Evolutionary conservation across 2,329 filamentous ascomycete genomes (phyloP).

Genomic region (Ophiobolus disseminans): DNA sequence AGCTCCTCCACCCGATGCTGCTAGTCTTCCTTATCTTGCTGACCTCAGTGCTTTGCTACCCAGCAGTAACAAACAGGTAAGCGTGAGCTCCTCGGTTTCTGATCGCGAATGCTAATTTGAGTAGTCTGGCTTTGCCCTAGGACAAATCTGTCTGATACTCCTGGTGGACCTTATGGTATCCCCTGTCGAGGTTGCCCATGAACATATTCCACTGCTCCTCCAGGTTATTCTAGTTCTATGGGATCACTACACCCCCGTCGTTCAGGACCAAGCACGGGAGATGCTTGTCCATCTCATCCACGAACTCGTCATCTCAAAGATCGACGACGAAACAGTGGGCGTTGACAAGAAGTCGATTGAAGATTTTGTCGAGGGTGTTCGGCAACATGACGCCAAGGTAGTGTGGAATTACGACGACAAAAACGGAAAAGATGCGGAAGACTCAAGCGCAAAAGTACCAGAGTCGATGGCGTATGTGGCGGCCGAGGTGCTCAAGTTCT

Average conservation of each 20-base stretch:
- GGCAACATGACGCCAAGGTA: constrained; percentile 81
- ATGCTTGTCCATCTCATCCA: constrained; percentile 98
- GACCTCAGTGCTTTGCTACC: constrained; percentile 50
- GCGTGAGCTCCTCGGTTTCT: constrained; percentile 1
- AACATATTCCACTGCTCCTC: constrained; percentile 83
- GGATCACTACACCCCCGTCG: constrained; percentile 95
- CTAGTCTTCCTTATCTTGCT: constrained; percentile 84
- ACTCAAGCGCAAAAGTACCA: constrained; percentile 80
- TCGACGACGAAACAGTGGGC: constrained; percentile 71
- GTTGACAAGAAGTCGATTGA: constrained; percentile 80
- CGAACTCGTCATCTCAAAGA: constrained; percentile 82
- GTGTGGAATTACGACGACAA: constrained; percentile 96
- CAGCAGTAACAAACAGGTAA: constrained; percentile 41
- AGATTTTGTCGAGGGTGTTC: constrained; percentile 84
- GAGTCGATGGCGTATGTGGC: constrained; percentile 86
- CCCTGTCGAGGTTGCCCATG: constrained; percentile 78
- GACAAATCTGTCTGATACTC: constrained; percentile 90
- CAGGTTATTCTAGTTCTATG: constrained; percentile 93
- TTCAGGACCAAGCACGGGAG: constrained; percentile 95
- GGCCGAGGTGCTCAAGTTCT: constrained; percentile 81
- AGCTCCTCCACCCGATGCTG: constrained; percentile 71
- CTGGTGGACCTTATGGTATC: constrained; percentile 96
- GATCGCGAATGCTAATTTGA: constrained; percentile 19
- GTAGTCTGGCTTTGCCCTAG: constrained; percentile 82
- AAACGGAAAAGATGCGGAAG: constrained; percentile 73